These are phyloP conservation scores for Microbotryum violaceum DNA, from an alignment of 1,284 basidiomycete genomes.

Conservation along the genomic window DNA sequence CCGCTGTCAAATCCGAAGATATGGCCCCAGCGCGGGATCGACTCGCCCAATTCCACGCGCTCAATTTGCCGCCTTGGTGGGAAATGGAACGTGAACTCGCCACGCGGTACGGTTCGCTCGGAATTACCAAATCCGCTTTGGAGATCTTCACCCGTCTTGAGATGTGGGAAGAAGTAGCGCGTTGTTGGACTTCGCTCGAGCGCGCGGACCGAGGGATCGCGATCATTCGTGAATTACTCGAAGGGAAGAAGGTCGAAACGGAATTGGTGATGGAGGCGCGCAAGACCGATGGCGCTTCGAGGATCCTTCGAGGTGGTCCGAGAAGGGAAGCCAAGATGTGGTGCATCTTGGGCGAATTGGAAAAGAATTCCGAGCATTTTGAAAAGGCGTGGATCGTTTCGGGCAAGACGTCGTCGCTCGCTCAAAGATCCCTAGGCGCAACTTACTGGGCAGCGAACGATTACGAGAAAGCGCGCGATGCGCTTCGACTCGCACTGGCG, in stretches of 20 bases:
- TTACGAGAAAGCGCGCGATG: constrained; percentile 58
- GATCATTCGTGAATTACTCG: constrained; percentile 73
- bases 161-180: constrained; percentile 94
- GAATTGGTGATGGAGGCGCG: constrained; percentile 58
- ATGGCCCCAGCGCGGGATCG: constrained; percentile 50
- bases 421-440: constrained; percentile 83
- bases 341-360: constrained; percentile 91
- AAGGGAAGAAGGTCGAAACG: constrained; percentile 70
- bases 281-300: constrained; percentile 48
- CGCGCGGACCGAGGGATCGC: constrained; percentile 63
- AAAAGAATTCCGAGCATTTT: constrained; percentile 64
- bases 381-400: constrained; percentile 77
- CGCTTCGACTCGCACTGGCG: constrained; percentile 62
- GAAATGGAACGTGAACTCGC: constrained; percentile 84
- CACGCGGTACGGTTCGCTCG: constrained; percentile 66
- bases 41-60: constrained; percentile 65
- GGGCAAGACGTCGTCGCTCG: constrained; percentile 67
- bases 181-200: constrained; percentile 74
- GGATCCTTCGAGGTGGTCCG: constrained; percentile 22
- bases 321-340: constrained; percentile 82
- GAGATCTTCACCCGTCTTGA: constrained; percentile 87
- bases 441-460: constrained; percentile 64
- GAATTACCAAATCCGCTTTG: constrained; percentile 75
- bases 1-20: constrained; percentile 35
- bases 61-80: constrained; percentile 80